phyloP scores from a whole-genome alignment of 495 filamentous ascomycete species.

The Aspergillus indologenus region DNA sequence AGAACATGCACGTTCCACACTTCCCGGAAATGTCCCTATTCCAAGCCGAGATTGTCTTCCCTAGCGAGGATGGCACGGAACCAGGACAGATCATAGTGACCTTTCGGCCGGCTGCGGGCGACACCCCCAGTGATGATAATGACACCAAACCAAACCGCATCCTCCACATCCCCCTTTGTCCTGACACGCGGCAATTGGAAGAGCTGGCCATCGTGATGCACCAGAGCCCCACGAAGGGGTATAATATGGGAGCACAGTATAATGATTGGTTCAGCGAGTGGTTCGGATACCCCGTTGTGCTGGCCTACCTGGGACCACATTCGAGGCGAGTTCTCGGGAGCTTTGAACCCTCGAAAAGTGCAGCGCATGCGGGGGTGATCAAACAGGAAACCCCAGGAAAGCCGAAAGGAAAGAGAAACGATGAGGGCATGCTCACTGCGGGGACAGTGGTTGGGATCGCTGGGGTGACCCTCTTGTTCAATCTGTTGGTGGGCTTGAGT shows the following conservation, averaged over 20 bases:
- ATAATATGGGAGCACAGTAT: slow-evolving; percentile 62
- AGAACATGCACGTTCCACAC: slow-evolving; percentile 65
- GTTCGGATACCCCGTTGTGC: slow-evolving; percentile 63
- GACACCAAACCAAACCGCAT: slow-evolving; percentile 14
- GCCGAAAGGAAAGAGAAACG: not conserved
- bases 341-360: slow-evolving; percentile 34
- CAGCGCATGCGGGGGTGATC: slow-evolving; percentile 13
- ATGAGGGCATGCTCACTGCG: not conserved
- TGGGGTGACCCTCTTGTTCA: slow-evolving; percentile 11
- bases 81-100: slow-evolving; percentile 52
- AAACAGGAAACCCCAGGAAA: not conserved
- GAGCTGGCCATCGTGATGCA: slow-evolving; percentile 59
- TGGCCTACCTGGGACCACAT: slow-evolving; percentile 68
- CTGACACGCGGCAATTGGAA: slow-evolving; percentile 48
- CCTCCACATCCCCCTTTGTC: slow-evolving; percentile 59
- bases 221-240: slow-evolving; percentile 58
- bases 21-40: slow-evolving; percentile 69
- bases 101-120: slow-evolving; percentile 41
- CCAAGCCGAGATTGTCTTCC: slow-evolving; percentile 50
- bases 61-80: slow-evolving; percentile 20
- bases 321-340: slow-evolving; percentile 62
- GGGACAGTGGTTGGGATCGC: slow-evolving; percentile 3
- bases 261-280: slow-evolving; percentile 72
- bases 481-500: not conserved
- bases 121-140: slow-evolving; percentile 13